phyloP scores from a whole-genome alignment of 2,329 filamentous ascomycete species.

The Microsporum audouinii region DNA sequence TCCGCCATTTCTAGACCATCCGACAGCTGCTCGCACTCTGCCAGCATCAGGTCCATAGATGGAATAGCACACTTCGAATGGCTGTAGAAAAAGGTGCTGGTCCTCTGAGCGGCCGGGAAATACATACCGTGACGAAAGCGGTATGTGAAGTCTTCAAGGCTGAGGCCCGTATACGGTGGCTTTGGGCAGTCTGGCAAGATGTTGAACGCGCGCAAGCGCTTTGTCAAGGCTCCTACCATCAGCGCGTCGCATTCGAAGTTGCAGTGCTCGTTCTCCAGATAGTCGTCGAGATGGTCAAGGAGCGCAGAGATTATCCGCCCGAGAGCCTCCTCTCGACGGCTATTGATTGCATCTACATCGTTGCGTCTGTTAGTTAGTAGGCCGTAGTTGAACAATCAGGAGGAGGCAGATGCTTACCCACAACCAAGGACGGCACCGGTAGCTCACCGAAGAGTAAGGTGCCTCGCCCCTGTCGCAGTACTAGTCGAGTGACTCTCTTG shows the following conservation, averaged over 20 bases:
- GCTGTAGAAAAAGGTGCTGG: constrained; percentile 14
- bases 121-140: constrained; percentile 15
- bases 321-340: constrained; percentile 11
- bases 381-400: not conserved
- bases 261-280: constrained; percentile 15
- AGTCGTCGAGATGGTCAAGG: constrained; percentile 12
- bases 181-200: constrained; percentile 13
- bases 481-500: constrained; percentile 11
- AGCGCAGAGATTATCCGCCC: constrained; percentile 11
- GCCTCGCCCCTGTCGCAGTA: constrained; percentile 12
- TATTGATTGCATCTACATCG: constrained; percentile 12
- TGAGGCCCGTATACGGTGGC: constrained; percentile 12
- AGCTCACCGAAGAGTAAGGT: constrained; percentile 9
- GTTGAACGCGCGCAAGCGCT: constrained; percentile 11
- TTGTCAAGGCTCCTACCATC: constrained; percentile 14
- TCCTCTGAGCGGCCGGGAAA: constrained; percentile 15
- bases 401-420: constrained; percentile 7
- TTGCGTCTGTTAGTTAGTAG: too few species aligned
- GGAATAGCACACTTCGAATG: constrained; percentile 15
- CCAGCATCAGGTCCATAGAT: constrained; percentile 12
- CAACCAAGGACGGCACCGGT: constrained; percentile 13
- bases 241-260: constrained; percentile 16
- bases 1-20: constrained; percentile 12
- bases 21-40: constrained; percentile 12
- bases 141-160: constrained; percentile 14